Percentiles rank a stretch among this genome's conserved stretches.
Evolutionary conservation across 768 basidiomycete genomes (phyloP).

Genomic region (Naganishia antarctica): DNA sequence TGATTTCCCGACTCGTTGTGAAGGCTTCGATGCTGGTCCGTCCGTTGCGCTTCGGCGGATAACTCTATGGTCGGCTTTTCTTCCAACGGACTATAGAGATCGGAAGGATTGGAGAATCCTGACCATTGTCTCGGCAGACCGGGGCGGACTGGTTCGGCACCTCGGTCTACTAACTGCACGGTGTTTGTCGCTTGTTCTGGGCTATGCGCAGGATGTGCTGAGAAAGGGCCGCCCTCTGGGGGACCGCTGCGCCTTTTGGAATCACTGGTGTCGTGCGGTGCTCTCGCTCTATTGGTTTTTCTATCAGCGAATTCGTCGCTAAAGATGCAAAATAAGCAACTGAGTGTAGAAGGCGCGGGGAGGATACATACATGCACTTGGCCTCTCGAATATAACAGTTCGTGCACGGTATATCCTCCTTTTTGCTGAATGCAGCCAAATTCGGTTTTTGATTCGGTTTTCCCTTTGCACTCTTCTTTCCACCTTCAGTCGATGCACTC

Average conservation of each 20-base stretch:
- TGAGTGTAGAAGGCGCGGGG: no score
- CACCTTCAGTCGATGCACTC: slow-evolving; percentile 21
- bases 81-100: background rate
- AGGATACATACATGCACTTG: slow-evolving; percentile 82
- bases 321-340: slow-evolving; percentile 2
- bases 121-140: slow-evolving; percentile 50
- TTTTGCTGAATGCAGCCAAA: slow-evolving; percentile 18
- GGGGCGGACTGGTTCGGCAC: background rate
- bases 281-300: slow-evolving; percentile 4
- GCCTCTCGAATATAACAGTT: slow-evolving; percentile 84
- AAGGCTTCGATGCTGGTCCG: background rate
- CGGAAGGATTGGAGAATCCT: slow-evolving; percentile 35
- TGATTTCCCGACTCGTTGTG: background rate
- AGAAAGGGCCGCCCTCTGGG: background rate
- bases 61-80: background rate
- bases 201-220: background rate
- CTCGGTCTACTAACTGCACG: background rate
- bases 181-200: background rate
- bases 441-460: slow-evolving; percentile 7
- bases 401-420: slow-evolving; percentile 61
- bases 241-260: background rate
- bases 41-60: background rate
- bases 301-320: slow-evolving; percentile 86
- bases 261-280: background rate
- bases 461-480: slow-evolving; percentile 24